Base-by-base conservation (phyloP, 2,329 filamentous ascomycete species). In the Microcyclosporella mali region DNA sequence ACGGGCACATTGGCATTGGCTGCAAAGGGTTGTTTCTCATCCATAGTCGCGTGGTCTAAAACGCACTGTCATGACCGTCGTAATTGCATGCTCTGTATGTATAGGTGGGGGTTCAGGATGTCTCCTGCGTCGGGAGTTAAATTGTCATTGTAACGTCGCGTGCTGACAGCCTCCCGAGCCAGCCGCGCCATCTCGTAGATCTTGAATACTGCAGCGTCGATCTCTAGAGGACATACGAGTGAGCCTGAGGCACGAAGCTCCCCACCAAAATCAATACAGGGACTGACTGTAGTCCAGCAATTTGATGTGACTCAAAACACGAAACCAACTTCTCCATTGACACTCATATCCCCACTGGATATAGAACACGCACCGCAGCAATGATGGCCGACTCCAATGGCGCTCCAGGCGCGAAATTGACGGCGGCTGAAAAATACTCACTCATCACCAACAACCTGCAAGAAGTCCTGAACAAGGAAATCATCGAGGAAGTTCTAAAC, bases 381-480 rank as follows among this genome's bases (percentile, higher is more conserved):
- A 37, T 14, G 35, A 47, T 43, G 46, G 47, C 46, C 19, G 45
- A 37, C n/a, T 38, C 33, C 28, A 47, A 40, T 37, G 45, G 37
- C 29, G 37, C 38, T 19, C 46, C 41, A n/a, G 37, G 37, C 12
- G 46, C 40, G 15, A 36, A 34, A 10, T 43, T 44, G 32, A 60
- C 54, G 12, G 49, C 61, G 17, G 68, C 76, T 48, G 79, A 87
- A 66, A 82, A 82, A 64, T 73, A 90, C 56, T 74, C 74, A 42
- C 75, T 94, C 59, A 94, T 94, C 69, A 79, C 75, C 49, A 80
- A 82, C 63, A 92, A 92, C 66, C 46, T 58, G 46, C 79, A 82
- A 49, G 88, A 95, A 72, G 72, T 87, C 37, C 76, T 95, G 47
- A 89, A 92, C 61, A 81, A 81, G 17, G 87, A 94, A 61, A 87